These are phyloP conservation scores for Peronospora belbahrii DNA, from an alignment of 352 stramenopile species.

Conservation along the genomic window DNA sequence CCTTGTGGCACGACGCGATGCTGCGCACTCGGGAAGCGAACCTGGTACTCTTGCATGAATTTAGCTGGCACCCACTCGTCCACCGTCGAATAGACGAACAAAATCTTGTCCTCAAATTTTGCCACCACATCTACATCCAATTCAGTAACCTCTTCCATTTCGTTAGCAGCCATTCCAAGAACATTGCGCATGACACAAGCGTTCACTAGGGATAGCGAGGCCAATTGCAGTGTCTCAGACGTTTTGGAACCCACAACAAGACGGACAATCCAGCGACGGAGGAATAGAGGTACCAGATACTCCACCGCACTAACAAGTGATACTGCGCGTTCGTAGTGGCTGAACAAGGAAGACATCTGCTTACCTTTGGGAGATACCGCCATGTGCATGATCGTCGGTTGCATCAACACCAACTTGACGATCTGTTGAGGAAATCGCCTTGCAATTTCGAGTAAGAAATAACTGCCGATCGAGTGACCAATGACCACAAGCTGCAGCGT, in stretches of 20 bases:
- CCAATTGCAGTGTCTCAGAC: too few species aligned
- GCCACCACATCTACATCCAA: conserved; percentile 34
- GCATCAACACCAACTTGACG: too few species aligned
- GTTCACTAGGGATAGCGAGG: conserved; percentile 51
- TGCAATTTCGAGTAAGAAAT: conserved; percentile 49
- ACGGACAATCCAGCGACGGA: conserved; percentile 44
- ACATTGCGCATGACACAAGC: conserved; percentile 51
- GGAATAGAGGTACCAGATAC: conserved; percentile 26
- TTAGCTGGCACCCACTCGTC: too few species aligned
- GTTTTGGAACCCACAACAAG: conserved; percentile 26
- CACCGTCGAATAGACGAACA: too few species aligned
- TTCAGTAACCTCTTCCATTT: conserved; percentile 49
- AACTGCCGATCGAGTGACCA: conserved; percentile 60
- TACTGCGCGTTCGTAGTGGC: conserved; percentile 27
- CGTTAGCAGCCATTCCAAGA: conserved; percentile 55
- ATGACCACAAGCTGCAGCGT: conserved; percentile 43
- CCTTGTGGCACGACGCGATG: conserved; percentile 49
- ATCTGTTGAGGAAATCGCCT: too few species aligned
- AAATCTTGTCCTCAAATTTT: conserved; percentile 42
- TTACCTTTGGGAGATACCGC: conserved; percentile 35
- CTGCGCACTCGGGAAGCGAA: conserved; percentile 34
- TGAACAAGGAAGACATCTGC: conserved; percentile 45
- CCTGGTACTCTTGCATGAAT: conserved; percentile 45
- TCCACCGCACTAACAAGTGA: too few species aligned
- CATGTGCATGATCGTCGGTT: too few species aligned